Evolutionary conservation across 2,329 filamentous ascomycete species (phyloP), one percentile per base, ranked within the genome.

Genomic region (Elsinoe batatas): DNA sequence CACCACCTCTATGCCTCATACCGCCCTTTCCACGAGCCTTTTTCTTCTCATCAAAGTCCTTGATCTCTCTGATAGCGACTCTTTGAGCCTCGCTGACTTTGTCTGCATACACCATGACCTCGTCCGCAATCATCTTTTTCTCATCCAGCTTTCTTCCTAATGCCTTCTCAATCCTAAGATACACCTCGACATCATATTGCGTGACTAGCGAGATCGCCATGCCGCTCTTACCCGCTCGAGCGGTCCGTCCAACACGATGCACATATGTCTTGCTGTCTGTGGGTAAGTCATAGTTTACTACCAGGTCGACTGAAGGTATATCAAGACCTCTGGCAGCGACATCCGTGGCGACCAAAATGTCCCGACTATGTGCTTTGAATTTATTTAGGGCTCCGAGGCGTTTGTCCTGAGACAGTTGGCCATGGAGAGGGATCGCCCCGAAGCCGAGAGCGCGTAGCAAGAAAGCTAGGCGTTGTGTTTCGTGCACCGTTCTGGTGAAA

Each of bases 311-410:
- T n/a, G 82, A 85, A 11, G 90, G 90, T 46, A 96, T 95, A 74
- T 96, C 91, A 5, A 96, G 77, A 77, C 91, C 91, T 68, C 91
- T 84, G 1, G 91, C 88, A 1, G 91, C 91, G n/a, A 96, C 88
- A 68, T 96, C 91, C 0, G 91, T 96, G 10, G 90, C 90, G 3
- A 96, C 87, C 3, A 98, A 80, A 37, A 98, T 91, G 61, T 94
- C 83, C 40, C 90, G 79, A n/a, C 79, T 81, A 6, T 84, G 83
- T 2, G 85, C 77, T 55, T 86, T 84, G 77, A 98, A 97, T 68
- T 97, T 97, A 68, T 87, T 88, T 7, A 98, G 76, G 0, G 93
- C 88, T 5, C 89, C 91, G 0, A 97, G 74, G 62, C 93, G 88
- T 13, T 88, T 80, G 1, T 87, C 88, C 69, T 98, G 93, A 1